These are phyloP conservation scores for Castanea crenata DNA, from an alignment of 306 rosid genomes.

Conservation along the genomic window DNA sequence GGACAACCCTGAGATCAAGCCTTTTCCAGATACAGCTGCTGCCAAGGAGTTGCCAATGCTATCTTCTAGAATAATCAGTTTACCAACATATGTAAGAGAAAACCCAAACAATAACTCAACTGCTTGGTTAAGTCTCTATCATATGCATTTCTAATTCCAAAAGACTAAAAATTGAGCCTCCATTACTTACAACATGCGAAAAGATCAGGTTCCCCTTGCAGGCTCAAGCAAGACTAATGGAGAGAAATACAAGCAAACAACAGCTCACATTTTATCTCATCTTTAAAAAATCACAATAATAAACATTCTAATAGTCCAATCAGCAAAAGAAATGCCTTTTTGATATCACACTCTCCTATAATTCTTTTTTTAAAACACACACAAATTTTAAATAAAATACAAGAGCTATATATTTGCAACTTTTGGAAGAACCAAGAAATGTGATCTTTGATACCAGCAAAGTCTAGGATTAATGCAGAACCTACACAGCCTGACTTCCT, in stretches of 20 bases:
- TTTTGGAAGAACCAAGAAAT: background rate
- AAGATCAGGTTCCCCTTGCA: background rate
- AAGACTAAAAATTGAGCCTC: background rate
- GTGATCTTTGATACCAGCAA: background rate
- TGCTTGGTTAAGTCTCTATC: background rate
- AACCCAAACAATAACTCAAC: background rate
- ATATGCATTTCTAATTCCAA: background rate
- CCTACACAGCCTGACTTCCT: background rate
- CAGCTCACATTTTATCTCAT: background rate
- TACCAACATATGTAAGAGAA: background rate
- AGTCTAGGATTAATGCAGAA: background rate
- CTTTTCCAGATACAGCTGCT: conserved; percentile 39
- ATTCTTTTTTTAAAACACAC: too few relatives aligned
- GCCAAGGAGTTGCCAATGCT: conserved; percentile 19
- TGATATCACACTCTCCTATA: background rate
- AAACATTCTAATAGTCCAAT: background rate
- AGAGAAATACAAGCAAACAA: background rate
- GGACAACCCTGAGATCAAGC: conserved; percentile 41
- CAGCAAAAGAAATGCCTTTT: background rate
- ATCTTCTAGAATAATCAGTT: conserved; percentile 24
- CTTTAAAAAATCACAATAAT: background rate
- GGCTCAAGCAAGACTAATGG: background rate
- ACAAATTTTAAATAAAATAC: background rate
- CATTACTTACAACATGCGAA: background rate
- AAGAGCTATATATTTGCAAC: background rate